Evolutionary conservation across 805 yeast species (phyloP).

Genomic region (Blastobotrys muscicola): DNA sequence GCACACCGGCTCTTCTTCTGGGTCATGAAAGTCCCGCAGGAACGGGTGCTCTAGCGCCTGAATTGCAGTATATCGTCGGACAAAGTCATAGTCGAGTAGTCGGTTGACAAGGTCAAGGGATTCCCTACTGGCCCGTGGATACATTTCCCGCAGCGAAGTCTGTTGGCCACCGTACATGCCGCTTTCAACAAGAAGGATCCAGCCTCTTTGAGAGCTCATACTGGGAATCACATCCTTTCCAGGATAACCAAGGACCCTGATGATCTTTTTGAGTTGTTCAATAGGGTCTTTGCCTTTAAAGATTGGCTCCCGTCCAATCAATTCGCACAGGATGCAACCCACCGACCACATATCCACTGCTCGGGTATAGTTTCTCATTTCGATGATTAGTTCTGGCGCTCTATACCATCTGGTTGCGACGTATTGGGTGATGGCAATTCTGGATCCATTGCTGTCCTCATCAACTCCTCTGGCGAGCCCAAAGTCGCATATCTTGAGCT

Average conservation of each 20-base stretch:
- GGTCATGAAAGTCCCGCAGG: slow-evolving; percentile 43
- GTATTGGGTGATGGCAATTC: slow-evolving; percentile 34
- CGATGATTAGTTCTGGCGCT: slow-evolving; percentile 64
- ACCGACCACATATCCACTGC: slow-evolving; percentile 86
- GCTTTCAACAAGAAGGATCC: slow-evolving; percentile 2
- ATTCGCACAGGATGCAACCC: slow-evolving; percentile 83
- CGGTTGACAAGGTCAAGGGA: slow-evolving; percentile 44
- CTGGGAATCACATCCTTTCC: slow-evolving; percentile 18
- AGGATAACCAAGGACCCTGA: slow-evolving; percentile 67
- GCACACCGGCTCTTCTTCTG: slow-evolving; percentile 47
- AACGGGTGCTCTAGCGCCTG: slow-evolving; percentile 51
- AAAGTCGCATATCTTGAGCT: slow-evolving; percentile 81
- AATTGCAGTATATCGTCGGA: slow-evolving; percentile 43
- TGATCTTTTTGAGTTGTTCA: slow-evolving; percentile 63
- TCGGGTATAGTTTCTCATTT: slow-evolving; percentile 14
- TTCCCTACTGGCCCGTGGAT: slow-evolving; percentile 48
- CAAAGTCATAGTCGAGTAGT: slow-evolving; percentile 59
- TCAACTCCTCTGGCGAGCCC: slow-evolving; percentile 78
- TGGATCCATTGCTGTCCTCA: slow-evolving; percentile 16
- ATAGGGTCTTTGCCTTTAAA: slow-evolving; percentile 67
- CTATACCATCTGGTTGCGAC: slow-evolving; percentile 96
- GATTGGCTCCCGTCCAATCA: slow-evolving; percentile 70
- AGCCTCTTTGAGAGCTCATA: slow-evolving; percentile 1
- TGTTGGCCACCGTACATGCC: slow-evolving; percentile 1
- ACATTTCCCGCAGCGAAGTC: slow-evolving; percentile 29